Base-by-base conservation (phyloP, 179 eudicot species). In the Carnegiea gigantea region DNA sequence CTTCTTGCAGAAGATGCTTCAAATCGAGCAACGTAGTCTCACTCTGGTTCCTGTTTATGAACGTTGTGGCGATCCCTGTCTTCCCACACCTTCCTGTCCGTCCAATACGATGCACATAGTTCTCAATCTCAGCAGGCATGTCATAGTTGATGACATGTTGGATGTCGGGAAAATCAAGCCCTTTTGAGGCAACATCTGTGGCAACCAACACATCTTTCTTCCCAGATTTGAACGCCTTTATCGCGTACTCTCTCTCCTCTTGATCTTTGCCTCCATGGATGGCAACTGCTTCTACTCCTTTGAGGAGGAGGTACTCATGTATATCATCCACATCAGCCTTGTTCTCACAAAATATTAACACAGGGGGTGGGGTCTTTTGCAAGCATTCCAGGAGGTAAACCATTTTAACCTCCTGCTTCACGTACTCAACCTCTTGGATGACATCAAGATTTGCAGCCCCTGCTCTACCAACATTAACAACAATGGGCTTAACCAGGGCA, bases 401-500 rank as follows among this genome's bases (percentile, higher is more conserved):
- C 24, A 95, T 90, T 76, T 95, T 95, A 0, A 93, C 98, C 62
- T 95, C 98, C 75, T 95, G 98, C 78, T 95, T 95, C 73, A 93
- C 98, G 21, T 95, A 95, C 82, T 95, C 98, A 14, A 95, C 98
- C 85, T 93, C 98, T 85, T 95, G 98, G 57, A 95, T 93, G 65
- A 93, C 98, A 26, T 95, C 98, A 5, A 95, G 92, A 88, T 93
- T 95, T 72, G 98, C 97, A 6, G 98, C 98, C 57, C 98, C 98
- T 8, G 97, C 98, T 82, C 98, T 84, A 43, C 98, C 98, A 9
- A 95, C 98, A 46, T 95, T 95, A 2, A 95, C 98, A 2, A 92
- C 83, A 2, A 95, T 90, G 46, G 98, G 98, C 82, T 88, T 92
- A 49, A 95, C 98, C 46, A 95, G 81, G 40, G 98, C 98, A 79